Evolutionary conservation across 805 yeast species (phyloP), one percentile per base, ranked within the genome.

Genomic region (Saturnispora dispora): DNA sequence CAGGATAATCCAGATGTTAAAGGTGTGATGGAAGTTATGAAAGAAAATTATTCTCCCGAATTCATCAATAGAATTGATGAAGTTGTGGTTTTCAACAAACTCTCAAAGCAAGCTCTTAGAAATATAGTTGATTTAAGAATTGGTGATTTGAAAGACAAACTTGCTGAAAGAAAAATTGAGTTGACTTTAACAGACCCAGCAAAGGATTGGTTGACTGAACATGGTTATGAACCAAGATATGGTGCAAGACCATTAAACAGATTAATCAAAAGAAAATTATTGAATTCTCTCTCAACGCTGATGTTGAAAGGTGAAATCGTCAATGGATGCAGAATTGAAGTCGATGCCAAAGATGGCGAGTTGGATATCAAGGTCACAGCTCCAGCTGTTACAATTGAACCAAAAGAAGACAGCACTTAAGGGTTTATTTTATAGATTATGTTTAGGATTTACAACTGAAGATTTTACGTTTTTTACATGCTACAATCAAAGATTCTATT

Each of bases 181-280:
- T 63, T 79, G 52, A 57, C 58, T 22, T 64, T 85, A 36, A 63
- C 78, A 2, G 79, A 76, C 8, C 80, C 69, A 2, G 95, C 91
- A 4, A 88, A 85, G 64, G 77, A 75, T 13, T 83, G 93, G 84
- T 72, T 93, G 37, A 82, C 91, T 4, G 81, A 83, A 28, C 74
- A 85, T 57, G 99, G 99, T 3, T 93, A 91, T 65, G 97, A 91
- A 63, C 86, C 88, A 32, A 67, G 83, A 42, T 93, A 91, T 63
- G 99, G 99, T 59, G 99, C 99, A 0, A 79, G 99, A 63, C 99
- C 99, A 10, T 75, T 93, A 66, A 91, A 93, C 72, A 79, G 99
- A 60, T 76, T 89, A 48, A 81, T 91, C 54, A 96, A 89, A 65
- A 87, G 84, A 71, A 70, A 76, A 55, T 64, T 93, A n/a, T 73